Evolutionary conservation across 2,329 filamentous ascomycete genomes (phyloP).

Genomic region (Intubia oerlemansii): DNA sequence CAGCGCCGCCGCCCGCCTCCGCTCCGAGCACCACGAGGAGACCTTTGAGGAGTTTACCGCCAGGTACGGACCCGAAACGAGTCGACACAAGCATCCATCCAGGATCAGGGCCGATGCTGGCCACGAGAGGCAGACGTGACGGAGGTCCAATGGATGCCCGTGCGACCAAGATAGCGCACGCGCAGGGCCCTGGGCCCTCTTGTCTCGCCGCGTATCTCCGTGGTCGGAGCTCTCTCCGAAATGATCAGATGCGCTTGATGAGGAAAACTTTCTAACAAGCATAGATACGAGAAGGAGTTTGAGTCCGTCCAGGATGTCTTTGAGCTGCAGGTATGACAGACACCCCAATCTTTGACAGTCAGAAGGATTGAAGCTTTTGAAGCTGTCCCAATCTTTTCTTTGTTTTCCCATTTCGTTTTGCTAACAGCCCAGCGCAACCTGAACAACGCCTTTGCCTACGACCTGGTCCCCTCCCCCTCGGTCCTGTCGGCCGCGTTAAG

Average conservation of each 20-base stretch:
- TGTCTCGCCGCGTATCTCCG: too few relatives aligned
- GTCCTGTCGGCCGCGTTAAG: slow-evolving; percentile 82
- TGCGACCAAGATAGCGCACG: too few relatives aligned
- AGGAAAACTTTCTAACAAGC: too few relatives aligned
- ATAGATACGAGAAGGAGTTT: slow-evolving; percentile 98
- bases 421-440: slow-evolving; percentile 46
- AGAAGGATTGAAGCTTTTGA: too few relatives aligned
- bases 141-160: too few relatives aligned
- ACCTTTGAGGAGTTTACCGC: slow-evolving; percentile 97
- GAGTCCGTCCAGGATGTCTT: slow-evolving; percentile 95
- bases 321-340: slow-evolving; percentile 73
- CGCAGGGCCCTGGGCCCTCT: too few relatives aligned
- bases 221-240: too few relatives aligned
- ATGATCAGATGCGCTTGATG: too few relatives aligned
- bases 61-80: slow-evolving; percentile 44
- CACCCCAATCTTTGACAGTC: too few relatives aligned
- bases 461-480: slow-evolving; percentile 86
- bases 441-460: slow-evolving; percentile 99
- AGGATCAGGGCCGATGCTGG: not conserved
- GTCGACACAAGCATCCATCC: not conserved
- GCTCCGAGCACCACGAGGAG: slow-evolving; percentile 64
- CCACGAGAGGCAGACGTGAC: slow-evolving; percentile 19
- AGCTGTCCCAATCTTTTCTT: too few relatives aligned
- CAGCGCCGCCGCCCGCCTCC: slow-evolving; percentile 38
- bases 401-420: not conserved